Base-by-base conservation (phyloP, 164 flowering plant genomes). In the Stephania japonica region DNA sequence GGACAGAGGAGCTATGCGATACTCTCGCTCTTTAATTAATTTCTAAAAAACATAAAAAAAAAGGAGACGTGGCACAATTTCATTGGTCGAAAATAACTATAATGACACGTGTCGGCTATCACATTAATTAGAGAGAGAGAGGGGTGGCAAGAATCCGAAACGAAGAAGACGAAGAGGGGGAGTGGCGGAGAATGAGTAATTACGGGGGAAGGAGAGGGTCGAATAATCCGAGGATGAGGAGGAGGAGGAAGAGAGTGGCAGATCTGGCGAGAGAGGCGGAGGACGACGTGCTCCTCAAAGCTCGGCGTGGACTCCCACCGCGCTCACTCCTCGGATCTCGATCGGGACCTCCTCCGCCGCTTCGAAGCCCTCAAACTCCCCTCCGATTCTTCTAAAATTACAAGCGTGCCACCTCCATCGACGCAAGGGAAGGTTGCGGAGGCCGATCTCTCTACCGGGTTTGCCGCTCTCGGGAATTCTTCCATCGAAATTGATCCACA, bases 201-300 rank as follows among this genome's bases (percentile, higher is more conserved):
- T 12, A 47, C 10, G 16, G 64, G 24, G 41, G 72, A 72, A 68
- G 13, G n/a, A 11, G 62, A 67, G 62, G n/a, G 26, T 5, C 27
- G 9, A 73, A n/a, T n/a, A n/a, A 53, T 18, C 41, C 16, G 70
- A 66, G 42, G 43, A 25, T 0, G 53, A 67, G 7, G n/a, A n/a
- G 70, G 78, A 65, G 23, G 65, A 50, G n/a, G 83, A 80, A 14
- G 87, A 84, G 78, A n/a, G 90, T 89, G 65, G 91, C 88, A 61
- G 84, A 84, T 77, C 75, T 91, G 53, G 82, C 90, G 10, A 80
- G 82, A 47, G 87, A 86, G 9, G 88, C 91, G 6, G 83, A 90
- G 72, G 97, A 90, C 67, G 90, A 87, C 65, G 4, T 82, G 73
- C 76, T 90, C 4, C 84, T 91, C 70, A 77, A 84, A 5, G n/a